A percentile compares a stretch with the other conserved stretches of the same genome.
Evolutionary conservation across 208 protist species (phyloP).

Genomic region (Entamoeba moshkovskii): DNA sequence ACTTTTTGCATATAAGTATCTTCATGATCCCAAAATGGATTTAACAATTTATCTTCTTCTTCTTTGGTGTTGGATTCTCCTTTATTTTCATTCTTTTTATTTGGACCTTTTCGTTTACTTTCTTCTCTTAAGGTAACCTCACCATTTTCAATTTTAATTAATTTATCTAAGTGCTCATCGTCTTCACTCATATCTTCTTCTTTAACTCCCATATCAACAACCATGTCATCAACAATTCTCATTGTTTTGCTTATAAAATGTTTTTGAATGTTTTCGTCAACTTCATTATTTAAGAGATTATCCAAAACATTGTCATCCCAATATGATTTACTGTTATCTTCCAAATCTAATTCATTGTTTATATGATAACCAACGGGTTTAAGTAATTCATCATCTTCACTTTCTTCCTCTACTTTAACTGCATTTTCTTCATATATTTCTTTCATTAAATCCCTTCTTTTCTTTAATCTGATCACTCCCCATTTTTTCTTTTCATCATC

Average conservation of each 20-base stretch:
- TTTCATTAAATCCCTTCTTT: neutral
- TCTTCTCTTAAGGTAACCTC: neutral
- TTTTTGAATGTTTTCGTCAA: slow-evolving; percentile 11
- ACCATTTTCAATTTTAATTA: neutral
- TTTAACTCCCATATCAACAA: neutral
- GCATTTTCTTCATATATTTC: slow-evolving; percentile 17
- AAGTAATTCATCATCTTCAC: slow-evolving; percentile 44
- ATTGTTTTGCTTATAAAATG: neutral
- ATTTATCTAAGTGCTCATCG: neutral
- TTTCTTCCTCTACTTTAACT: slow-evolving; percentile 29
- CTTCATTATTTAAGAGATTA: slow-evolving; percentile 5
- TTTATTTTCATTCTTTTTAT: slow-evolving; percentile 20
- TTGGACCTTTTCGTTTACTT: neutral
- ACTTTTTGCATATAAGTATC: neutral
- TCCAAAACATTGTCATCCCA: neutral
- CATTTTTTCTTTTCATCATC: neutral
- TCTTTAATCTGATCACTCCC: neutral
- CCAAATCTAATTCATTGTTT: slow-evolving; percentile 24
- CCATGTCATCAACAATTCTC: neutral
- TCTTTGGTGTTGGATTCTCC: slow-evolving; percentile 41
- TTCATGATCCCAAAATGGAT: neutral
- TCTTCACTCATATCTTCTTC: slow-evolving; percentile 8
- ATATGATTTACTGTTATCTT: slow-evolving; percentile 8
- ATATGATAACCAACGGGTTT: slow-evolving; percentile 25
- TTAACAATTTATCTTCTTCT: slow-evolving; percentile 38